Evolutionary conservation across 163 green algal genomes (phyloP).

Genomic region (Picocystis sp.): DNA sequence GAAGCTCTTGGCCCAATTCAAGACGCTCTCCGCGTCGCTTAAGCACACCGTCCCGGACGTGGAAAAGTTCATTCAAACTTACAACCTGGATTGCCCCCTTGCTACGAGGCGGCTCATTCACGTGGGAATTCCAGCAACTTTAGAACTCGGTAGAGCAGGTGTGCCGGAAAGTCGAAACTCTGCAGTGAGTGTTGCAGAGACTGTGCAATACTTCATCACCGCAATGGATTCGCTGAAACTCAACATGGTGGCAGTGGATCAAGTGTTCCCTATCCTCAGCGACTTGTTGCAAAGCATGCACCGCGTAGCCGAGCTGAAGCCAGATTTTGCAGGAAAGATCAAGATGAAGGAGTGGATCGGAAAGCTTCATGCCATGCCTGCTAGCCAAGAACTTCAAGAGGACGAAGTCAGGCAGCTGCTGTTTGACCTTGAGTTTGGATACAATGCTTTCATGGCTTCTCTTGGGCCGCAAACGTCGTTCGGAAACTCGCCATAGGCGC

Average conservation of each 20-base stretch:
- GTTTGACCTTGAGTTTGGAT: conserved; percentile 75
- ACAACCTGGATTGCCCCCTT: conserved; percentile 88
- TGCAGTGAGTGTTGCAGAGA: too few species aligned
- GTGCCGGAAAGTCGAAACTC: too few species aligned
- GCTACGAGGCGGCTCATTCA: conserved; percentile 52
- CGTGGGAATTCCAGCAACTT: conserved; percentile 67
- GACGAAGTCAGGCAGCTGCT: conserved; percentile 73
- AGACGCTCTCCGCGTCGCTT: conserved; percentile 63
- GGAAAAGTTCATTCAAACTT: conserved; percentile 56
- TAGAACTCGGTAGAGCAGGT: too few species aligned
- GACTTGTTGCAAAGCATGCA: too few species aligned
- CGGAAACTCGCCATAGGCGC: too few species aligned
- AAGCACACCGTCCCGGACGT: conserved; percentile 57
- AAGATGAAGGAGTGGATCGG: conserved; percentile 53
- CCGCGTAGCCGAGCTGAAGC: too few species aligned
- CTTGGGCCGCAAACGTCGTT: too few species aligned
- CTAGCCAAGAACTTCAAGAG: conserved; percentile 60
- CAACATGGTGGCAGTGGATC: conserved; percentile 80
- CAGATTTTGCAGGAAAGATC: conserved; percentile 53
- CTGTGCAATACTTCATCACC: conserved; percentile 85
- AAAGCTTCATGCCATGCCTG: conserved; percentile 61
- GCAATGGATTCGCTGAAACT: conserved; percentile 82
- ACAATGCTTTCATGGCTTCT: conserved; percentile 75
- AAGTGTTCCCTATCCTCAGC: too few species aligned
- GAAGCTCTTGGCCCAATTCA: conserved; percentile 83